Conservation (phyloP, 768 basidiomycete genomes). For the Pulveroboletus sp. region DNA sequence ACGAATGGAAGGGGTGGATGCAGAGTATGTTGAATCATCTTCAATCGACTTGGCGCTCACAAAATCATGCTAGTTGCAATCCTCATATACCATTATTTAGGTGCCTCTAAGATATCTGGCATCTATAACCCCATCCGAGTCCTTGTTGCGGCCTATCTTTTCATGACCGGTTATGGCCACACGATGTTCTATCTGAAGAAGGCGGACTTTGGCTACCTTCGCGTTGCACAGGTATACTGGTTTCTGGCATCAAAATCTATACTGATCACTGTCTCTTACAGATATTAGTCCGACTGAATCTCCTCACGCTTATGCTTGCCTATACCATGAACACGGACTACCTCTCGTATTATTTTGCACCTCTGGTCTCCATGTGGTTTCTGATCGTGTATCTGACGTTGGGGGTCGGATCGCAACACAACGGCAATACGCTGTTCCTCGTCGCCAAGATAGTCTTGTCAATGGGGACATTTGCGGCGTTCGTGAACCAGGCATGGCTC, state of each 20-base stretch:
- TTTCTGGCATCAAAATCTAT: neutral
- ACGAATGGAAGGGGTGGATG: slow-evolving; percentile 99
- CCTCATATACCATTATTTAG: slow-evolving; percentile 89
- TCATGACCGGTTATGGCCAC: slow-evolving; percentile 93
- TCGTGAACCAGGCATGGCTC: slow-evolving; percentile 63
- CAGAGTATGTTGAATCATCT: slow-evolving; percentile 56
- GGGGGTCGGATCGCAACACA: slow-evolving; percentile 65
- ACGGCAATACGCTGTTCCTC: slow-evolving; percentile 66
- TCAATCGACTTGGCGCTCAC: neutral
- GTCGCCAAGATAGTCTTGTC: slow-evolving; percentile 69
- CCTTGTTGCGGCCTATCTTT: slow-evolving; percentile 84
- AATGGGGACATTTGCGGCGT: slow-evolving; percentile 57
- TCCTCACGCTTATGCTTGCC: slow-evolving; percentile 76
- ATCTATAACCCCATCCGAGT: slow-evolving; percentile 91
- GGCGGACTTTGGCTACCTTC: slow-evolving; percentile 77
- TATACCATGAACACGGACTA: slow-evolving; percentile 94
- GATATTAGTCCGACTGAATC: slow-evolving; percentile 80
- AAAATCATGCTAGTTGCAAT: slow-evolving; percentile 59
- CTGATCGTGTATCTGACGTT: slow-evolving; percentile 83
- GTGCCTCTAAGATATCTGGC: slow-evolving; percentile 87
- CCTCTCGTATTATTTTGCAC: slow-evolving; percentile 88
- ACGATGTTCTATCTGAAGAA: slow-evolving; percentile 88
- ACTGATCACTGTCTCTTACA: slow-evolving; percentile 22
- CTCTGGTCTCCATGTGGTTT: slow-evolving; percentile 90
- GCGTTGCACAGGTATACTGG: slow-evolving; percentile 61